Percentiles rank a stretch among this genome's conserved stretches.
phyloP scores from a whole-genome alignment of 345 rosid genomes.

The Brassica carinata region DNA sequence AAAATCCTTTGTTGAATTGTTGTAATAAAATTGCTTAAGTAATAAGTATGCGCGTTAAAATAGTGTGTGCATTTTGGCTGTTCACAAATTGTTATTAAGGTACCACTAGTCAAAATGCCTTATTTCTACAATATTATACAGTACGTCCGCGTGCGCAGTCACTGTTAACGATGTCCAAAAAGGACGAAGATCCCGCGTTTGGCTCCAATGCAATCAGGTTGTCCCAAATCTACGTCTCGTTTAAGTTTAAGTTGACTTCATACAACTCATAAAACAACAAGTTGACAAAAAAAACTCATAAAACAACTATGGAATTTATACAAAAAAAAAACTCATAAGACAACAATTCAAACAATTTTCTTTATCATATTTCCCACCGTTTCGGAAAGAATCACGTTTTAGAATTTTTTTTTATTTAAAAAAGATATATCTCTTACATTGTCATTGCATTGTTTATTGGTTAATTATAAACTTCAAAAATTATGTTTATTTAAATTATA shows the following conservation, averaged over 20 bases:
- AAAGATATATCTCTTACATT: no score
- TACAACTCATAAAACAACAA: background rate
- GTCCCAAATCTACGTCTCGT: slow-evolving; percentile 19
- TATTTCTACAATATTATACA: background rate
- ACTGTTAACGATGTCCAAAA: slow-evolving; percentile 26
- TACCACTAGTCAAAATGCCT: slow-evolving; percentile 23
- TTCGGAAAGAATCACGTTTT: no score
- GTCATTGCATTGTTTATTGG: no score
- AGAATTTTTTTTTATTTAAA: no score
- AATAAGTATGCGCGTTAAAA: no score
- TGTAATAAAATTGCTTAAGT: background rate
- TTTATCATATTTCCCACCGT: background rate
- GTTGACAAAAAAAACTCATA: background rate
- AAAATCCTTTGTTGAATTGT: background rate
- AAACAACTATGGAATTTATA: no score
- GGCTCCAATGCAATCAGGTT: slow-evolving; percentile 36
- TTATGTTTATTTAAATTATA: no score
- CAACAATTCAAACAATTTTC: background rate
- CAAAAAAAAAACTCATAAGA: background rate
- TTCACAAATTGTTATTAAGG: background rate
- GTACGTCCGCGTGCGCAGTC: slow-evolving; percentile 33
- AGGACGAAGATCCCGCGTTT: slow-evolving; percentile 34
- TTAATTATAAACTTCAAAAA: no score
- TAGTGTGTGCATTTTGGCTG: background rate
- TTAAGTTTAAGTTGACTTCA: slow-evolving; percentile 5